Percentiles rank a stretch among this genome's conserved stretches.
These are phyloP conservation scores for Golubevia sp. DNA, from an alignment of 1,284 basidiomycete genomes.

Conservation along the genomic window DNA sequence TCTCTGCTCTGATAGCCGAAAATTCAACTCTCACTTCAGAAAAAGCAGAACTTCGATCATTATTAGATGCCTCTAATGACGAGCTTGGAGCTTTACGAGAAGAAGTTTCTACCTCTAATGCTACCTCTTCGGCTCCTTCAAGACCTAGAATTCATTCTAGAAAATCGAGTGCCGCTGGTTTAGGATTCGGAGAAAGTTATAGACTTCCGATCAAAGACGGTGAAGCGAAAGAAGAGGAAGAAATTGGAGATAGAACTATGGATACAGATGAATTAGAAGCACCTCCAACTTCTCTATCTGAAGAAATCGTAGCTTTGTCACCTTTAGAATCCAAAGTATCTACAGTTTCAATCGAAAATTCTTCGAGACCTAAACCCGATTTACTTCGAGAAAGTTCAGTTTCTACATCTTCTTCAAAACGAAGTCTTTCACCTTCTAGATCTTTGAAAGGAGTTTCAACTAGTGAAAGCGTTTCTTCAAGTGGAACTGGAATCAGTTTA, in stretches of 20 bases:
- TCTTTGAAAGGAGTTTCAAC: neutral
- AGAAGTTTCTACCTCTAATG: conserved; percentile 4
- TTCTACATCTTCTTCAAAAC: conserved; percentile 3
- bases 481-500: neutral
- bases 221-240: neutral
- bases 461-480: neutral
- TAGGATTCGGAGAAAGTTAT: conserved; percentile 7
- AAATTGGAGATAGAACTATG: neutral
- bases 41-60: conserved; percentile 20
- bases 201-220: neutral
- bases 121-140: too few relatives aligned
- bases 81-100: conserved; percentile 33
- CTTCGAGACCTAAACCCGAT: too few relatives aligned
- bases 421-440: neutral
- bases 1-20: conserved; percentile 25
- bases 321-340: too few relatives aligned
- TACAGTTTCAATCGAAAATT: neutral
- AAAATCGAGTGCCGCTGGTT: neutral
- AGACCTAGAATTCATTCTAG: neutral
- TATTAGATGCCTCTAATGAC: conserved; percentile 40
- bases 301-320: neutral
- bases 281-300: neutral
- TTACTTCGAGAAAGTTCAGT: too few relatives aligned
- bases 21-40: conserved; percentile 32
- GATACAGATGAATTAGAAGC: neutral